A percentile compares a stretch with the other conserved stretches of the same genome.
Conservation (phyloP, 306 rosid genomes). For the Lupinus albus region DNA sequence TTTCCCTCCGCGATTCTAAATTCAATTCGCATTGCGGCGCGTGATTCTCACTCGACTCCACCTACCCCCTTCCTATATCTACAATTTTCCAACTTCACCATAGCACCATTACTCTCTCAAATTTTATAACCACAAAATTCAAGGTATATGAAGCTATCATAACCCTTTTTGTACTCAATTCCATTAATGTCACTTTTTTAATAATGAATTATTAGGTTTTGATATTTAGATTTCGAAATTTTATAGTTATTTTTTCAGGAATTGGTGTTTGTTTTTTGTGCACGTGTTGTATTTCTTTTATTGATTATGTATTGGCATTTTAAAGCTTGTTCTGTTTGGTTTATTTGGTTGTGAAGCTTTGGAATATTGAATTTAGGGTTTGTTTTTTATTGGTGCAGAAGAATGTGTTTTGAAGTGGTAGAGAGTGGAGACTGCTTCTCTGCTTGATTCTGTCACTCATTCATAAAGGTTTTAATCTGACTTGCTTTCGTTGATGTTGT, state of each 20-base stretch:
- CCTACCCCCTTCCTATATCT: neutral
- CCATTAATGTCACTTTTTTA: slow-evolving; percentile 44
- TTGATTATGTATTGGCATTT: slow-evolving; percentile 29
- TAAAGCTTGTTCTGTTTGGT: slow-evolving; percentile 25
- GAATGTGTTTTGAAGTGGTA: slow-evolving; percentile 45
- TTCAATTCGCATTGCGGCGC: slow-evolving; percentile 39
- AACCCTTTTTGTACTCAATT: slow-evolving; percentile 25
- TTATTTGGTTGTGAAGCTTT: slow-evolving; percentile 11
- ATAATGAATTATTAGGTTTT: neutral
- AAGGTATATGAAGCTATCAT: neutral
- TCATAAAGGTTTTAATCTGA: slow-evolving; percentile 47
- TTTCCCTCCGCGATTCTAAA: slow-evolving; percentile 60
- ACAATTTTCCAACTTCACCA: slow-evolving; percentile 30
- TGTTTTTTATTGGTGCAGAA: slow-evolving; percentile 42
- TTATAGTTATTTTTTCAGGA: neutral
- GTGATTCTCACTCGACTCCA: slow-evolving; percentile 44
- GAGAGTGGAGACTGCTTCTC: slow-evolving; percentile 39
- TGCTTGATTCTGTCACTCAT: slow-evolving; percentile 50
- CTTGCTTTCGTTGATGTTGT: slow-evolving; percentile 24
- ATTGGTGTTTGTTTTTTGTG: slow-evolving; percentile 23
- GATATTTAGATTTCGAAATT: neutral
- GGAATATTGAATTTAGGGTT: slow-evolving; percentile 58
- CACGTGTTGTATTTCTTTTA: slow-evolving; percentile 37
- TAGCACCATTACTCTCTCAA: slow-evolving; percentile 36
- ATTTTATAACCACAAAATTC: slow-evolving; percentile 28